These are phyloP conservation scores for Xylaria polymorpha DNA, from an alignment of 2,329 filamentous ascomycete species.

Conservation along the genomic window DNA sequence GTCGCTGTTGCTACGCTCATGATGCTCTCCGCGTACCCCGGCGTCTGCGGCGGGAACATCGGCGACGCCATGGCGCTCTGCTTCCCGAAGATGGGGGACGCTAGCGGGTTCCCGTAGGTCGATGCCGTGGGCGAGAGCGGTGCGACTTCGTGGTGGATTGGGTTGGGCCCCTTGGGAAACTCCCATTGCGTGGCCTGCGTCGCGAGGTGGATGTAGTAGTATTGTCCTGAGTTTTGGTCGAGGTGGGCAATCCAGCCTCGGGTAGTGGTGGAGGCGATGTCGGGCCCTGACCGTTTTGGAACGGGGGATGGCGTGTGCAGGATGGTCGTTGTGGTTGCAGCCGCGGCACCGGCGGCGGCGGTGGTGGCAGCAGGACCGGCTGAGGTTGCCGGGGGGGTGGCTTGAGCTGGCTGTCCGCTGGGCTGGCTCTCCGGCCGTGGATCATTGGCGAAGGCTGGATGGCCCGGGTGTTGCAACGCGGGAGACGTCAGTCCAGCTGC, in stretches of 20 bases:
- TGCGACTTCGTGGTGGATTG: conserved; percentile 82
- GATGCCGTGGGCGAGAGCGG: conserved; percentile 86
- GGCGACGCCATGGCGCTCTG: conserved; percentile 81
- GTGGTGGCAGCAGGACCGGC: neutral
- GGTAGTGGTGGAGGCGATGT: conserved; percentile 91
- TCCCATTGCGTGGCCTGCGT: conserved; percentile 99
- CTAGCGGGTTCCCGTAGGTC: conserved; percentile 78
- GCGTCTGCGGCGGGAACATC: conserved; percentile 83
- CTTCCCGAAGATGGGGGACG: conserved; percentile 74
- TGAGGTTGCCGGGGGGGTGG: conserved; percentile 1
- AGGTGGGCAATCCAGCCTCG: conserved; percentile 98
- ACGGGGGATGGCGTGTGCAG: conserved; percentile 59
- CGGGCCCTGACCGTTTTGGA: conserved; percentile 63
- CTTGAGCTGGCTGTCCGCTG: conserved; percentile 61
- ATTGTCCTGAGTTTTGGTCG: conserved; percentile 94
- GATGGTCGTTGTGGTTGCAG: conserved; percentile 14
- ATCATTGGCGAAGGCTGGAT: conserved; percentile 94
- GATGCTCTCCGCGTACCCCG: conserved; percentile 86
- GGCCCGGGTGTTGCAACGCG: conserved; percentile 70
- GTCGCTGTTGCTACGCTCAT: conserved; percentile 80
- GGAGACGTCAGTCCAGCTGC: conserved; percentile 58
- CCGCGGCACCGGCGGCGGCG: conserved; percentile 5
- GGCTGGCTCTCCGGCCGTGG: conserved; percentile 62
- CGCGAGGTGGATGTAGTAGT: conserved; percentile 97
- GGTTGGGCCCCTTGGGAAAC: conserved; percentile 94